Evolutionary conservation across 306 rosid genomes (phyloP).

Genomic region (Neltuma alba): DNA sequence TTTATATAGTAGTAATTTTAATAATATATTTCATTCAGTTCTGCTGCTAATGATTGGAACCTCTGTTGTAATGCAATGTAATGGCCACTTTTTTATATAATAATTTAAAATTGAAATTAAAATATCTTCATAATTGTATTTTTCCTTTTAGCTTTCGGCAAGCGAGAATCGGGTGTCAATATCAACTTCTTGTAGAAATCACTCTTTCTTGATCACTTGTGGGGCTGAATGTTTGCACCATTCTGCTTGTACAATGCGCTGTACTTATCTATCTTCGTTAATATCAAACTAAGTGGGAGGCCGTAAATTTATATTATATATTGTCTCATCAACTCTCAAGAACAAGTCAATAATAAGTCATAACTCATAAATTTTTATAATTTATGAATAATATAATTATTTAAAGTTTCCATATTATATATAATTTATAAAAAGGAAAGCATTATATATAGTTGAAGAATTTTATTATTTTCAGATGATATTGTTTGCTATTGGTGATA

Average conservation of each 20-base stretch:
- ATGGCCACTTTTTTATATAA: neutral
- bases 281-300: too few relatives aligned
- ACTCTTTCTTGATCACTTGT: slow-evolving; percentile 27
- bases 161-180: slow-evolving; percentile 21
- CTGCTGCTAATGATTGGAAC: neutral
- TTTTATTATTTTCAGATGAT: neutral
- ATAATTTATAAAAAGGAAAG: too few relatives aligned
- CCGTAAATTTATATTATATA: too few relatives aligned
- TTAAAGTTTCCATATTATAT: too few relatives aligned
- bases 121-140: neutral
- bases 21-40: neutral
- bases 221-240: neutral
- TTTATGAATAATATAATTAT: neutral
- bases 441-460: neutral
- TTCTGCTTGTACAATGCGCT: neutral
- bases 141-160: slow-evolving; percentile 21
- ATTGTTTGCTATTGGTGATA: neutral
- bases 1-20: too few relatives aligned
- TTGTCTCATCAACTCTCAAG: neutral
- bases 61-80: slow-evolving; percentile 20
- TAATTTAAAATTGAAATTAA: neutral
- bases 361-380: neutral
- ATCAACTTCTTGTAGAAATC: slow-evolving; percentile 45
- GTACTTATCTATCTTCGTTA: neutral
- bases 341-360: neutral